These are phyloP conservation scores for Fusarium phyllophilum DNA, from an alignment of 2,329 filamentous ascomycete genomes.

Conservation along the genomic window DNA sequence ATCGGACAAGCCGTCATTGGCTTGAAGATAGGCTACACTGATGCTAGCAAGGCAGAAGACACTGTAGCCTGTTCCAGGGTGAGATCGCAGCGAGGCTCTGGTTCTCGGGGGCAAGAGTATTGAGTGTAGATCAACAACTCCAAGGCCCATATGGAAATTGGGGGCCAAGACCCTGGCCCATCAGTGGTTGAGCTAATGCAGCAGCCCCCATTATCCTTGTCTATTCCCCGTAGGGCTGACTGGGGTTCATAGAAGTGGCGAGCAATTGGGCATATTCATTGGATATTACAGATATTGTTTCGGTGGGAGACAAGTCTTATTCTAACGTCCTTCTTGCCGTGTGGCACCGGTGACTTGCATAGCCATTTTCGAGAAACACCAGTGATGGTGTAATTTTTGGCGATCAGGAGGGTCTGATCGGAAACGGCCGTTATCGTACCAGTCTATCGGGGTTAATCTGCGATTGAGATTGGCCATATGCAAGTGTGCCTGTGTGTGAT, in stretches of 20 bases:
- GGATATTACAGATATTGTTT: conserved; percentile 1
- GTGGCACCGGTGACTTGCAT: conserved; percentile 20
- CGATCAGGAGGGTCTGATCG: conserved; percentile 16
- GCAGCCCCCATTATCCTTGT: conserved; percentile 22
- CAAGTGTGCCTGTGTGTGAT: neutral
- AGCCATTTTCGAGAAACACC: conserved; percentile 13
- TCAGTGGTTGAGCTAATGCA: conserved; percentile 43
- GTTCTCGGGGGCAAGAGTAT: conserved; percentile 29
- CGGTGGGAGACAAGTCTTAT: conserved; percentile 7
- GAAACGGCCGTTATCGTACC: conserved; percentile 9
- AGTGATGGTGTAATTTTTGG: neutral
- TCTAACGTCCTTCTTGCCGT: conserved; percentile 9
- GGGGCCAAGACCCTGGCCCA: conserved; percentile 37
- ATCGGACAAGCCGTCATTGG: conserved; percentile 33
- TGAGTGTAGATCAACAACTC: conserved; percentile 35
- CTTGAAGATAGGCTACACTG: conserved; percentile 36
- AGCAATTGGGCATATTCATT: conserved; percentile 20
- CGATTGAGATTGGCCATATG: neutral
- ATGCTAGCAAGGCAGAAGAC: conserved; percentile 37
- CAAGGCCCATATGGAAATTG: conserved; percentile 31
- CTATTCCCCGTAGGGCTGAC: conserved; percentile 42
- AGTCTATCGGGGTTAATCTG: conserved; percentile 12
- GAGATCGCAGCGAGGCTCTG: conserved; percentile 35
- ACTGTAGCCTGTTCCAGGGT: conserved; percentile 38
- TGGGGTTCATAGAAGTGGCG: conserved; percentile 27